phyloP scores from a whole-genome alignment of 1,284 basidiomycete genomes.

The Abortiporus biennis region DNA sequence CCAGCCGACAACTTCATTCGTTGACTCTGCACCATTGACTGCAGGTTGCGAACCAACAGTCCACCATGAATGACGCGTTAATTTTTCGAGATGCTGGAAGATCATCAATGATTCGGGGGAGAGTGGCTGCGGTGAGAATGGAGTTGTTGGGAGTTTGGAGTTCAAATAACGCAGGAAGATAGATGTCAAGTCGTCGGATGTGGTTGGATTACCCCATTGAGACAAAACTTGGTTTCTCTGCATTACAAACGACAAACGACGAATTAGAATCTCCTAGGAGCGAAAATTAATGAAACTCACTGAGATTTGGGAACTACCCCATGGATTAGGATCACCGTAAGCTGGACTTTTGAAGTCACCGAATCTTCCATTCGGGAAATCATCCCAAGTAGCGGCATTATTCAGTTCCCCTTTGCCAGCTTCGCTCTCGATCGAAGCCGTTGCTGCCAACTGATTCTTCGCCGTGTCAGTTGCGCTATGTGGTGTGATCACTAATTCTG shows the following conservation, averaged over 20 bases:
- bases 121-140: conserved; percentile 86
- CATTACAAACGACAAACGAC: neutral
- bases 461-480: conserved; percentile 55
- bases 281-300: conserved; percentile 30
- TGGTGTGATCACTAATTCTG: conserved; percentile 52
- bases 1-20: conserved; percentile 84
- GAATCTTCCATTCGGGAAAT: conserved; percentile 99
- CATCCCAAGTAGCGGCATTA: conserved; percentile 86
- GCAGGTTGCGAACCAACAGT: conserved; percentile 97
- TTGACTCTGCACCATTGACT: conserved; percentile 74
- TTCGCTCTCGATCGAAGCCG: conserved; percentile 39
- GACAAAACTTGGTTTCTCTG: conserved; percentile 63
- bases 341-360: conserved; percentile 97
- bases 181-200: conserved; percentile 64
- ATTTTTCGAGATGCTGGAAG: conserved; percentile 67
- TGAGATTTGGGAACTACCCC: conserved; percentile 56
- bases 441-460: conserved; percentile 36
- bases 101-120: conserved; percentile 85
- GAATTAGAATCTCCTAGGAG: neutral
- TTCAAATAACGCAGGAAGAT: conserved; percentile 82
- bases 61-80: conserved; percentile 84
- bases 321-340: conserved; percentile 77
- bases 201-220: conserved; percentile 81
- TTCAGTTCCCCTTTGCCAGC: conserved; percentile 70
- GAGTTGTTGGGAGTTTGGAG: conserved; percentile 68